Base-by-base conservation (phyloP, 2,329 filamentous ascomycete species). In the Phyllosticta capitalensis region DNA sequence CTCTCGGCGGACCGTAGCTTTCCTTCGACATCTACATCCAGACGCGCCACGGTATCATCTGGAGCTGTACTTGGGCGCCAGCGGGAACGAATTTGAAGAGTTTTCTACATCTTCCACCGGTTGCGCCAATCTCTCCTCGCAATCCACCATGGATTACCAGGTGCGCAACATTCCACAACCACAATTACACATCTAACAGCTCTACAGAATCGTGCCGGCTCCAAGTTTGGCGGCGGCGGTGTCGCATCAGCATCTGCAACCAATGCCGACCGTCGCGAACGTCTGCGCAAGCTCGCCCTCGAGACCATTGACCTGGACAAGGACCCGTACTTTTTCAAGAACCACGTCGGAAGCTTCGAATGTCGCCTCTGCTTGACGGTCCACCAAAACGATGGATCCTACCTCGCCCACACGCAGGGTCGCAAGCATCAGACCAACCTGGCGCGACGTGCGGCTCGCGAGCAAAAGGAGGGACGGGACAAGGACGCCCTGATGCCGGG, bases 301-400 rank as follows among this genome's bases (percentile, higher is more conserved):
- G 94, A 99, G 78, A 95, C 91, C 59, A 99, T 99, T 81, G 92
- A 97, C 79, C 89, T 97, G 64, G 94, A 97, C 78, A 97, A 96
- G 78, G 94, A 99, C 78, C 94, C 94, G 0, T 99, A 97, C 83
- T 96, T 97, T 81, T 99, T 99, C 86, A 95, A 95, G 75, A 99
- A 99, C 80, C 92, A 99, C 76, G 90, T 97, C 68, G 94, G 94
- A 70, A 94, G 88, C 70, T 99, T 96, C 76, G 94, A 99, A 76
- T 99, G 94, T 75, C 89, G 94, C 28, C 87, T 99, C 49, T 99
- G 94, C 71, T 80, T 99, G 24, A 99, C 94, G 0, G 92, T 97
- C 4, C 94, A 99, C 81, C 94, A 99, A 71, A 99, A 99, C 74
- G 94, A 99, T 78, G 94, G 94, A 64, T 96, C 92, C 54, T 99